Evolutionary conservation across 345 rosid genomes (phyloP).

Genomic region (Xanthoceras sorbifolium): DNA sequence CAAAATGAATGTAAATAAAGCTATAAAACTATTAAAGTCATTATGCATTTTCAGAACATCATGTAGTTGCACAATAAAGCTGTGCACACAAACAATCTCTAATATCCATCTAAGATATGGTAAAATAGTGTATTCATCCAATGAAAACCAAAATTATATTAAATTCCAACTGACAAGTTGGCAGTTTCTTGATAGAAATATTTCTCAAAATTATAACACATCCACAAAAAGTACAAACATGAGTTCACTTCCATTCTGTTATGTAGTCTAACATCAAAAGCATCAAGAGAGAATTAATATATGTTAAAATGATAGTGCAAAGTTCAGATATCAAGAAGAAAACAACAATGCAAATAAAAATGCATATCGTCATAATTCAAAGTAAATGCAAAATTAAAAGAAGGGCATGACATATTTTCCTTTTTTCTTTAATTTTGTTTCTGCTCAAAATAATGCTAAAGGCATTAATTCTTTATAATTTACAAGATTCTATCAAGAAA

Average conservation of each 20-base stretch:
- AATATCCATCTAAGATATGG: conserved; percentile 9
- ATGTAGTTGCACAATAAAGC: background rate
- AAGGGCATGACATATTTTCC: background rate
- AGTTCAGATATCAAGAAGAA: background rate
- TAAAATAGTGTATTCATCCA: background rate
- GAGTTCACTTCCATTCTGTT: background rate
- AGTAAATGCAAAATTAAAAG: background rate
- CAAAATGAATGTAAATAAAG: conserved; percentile 16
- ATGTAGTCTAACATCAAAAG: background rate
- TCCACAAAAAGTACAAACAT: background rate
- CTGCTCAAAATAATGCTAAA: conserved; percentile 2
- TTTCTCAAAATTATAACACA: conserved; percentile 1
- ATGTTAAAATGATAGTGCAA: background rate
- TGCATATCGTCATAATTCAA: background rate
- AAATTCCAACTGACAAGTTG: background rate
- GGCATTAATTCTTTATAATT: background rate
- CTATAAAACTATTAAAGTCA: background rate
- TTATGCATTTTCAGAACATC: background rate
- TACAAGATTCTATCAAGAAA: conserved; percentile 21
- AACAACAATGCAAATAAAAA: background rate
- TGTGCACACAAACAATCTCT: conserved; percentile 7
- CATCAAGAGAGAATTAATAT: background rate
- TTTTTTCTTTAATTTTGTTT: background rate
- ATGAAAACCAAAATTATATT: background rate
- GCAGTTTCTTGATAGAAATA: background rate